phyloP scores from a whole-genome alignment of 78 protist species.

The Planoprotostelium fungivorum region DNA sequence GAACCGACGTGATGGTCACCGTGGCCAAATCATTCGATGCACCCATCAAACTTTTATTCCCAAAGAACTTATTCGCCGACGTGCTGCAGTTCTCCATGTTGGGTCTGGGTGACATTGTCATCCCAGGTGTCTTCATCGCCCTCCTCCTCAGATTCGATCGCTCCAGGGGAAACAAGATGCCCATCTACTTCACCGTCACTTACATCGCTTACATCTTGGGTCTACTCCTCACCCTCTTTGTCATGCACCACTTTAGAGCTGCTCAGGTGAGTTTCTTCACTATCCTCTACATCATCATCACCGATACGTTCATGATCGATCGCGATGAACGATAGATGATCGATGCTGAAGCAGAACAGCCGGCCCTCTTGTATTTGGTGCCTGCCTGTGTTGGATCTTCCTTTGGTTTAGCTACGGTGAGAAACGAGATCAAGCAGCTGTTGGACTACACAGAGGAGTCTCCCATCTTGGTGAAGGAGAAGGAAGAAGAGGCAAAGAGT shows the following conservation, averaged over 20 bases:
- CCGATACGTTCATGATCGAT: neutral
- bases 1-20: constrained; percentile 89
- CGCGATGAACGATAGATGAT: neutral
- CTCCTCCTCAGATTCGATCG: constrained; percentile 76
- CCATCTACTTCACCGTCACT: constrained; percentile 54
- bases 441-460: neutral
- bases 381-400: constrained; percentile 68
- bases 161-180: constrained; percentile 2
- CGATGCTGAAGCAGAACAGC: constrained; percentile 20
- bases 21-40: constrained; percentile 91
- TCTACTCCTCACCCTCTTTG: constrained; percentile 70
- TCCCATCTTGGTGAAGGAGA: neutral
- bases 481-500: neutral
- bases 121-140: constrained; percentile 89
- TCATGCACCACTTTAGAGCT: constrained; percentile 81
- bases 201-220: constrained; percentile 71
- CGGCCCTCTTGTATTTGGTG: constrained; percentile 88
- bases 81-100: constrained; percentile 78
- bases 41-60: constrained; percentile 89
- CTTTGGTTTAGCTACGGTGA: neutral
- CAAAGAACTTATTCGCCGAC: constrained; percentile 57
- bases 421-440: neutral
- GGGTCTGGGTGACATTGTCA: constrained; percentile 96
- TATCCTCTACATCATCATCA: neutral
- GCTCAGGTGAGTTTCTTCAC: constrained; percentile 74